phyloP scores from a whole-genome alignment of 129 eudicot species.

The Saposhnikovia divaricata region DNA sequence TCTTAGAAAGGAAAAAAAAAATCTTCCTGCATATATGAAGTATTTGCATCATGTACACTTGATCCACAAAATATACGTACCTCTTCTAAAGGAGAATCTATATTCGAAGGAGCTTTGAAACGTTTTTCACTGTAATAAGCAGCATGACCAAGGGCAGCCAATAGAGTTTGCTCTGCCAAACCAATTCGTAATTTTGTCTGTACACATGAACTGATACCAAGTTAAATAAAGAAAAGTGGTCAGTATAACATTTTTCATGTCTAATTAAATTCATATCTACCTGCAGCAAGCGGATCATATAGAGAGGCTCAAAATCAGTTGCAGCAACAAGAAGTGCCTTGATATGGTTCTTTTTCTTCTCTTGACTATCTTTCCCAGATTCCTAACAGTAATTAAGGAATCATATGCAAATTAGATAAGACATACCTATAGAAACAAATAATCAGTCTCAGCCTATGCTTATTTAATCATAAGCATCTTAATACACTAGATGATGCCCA shows the following conservation, averaged over 20 bases:
- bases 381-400: constrained; percentile 35
- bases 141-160: constrained; percentile 84
- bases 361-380: constrained; percentile 86
- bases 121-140: constrained; percentile 53
- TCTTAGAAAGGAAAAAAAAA: neutral
- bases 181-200: constrained; percentile 86
- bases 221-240: constrained; percentile 3
- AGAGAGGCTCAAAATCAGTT: constrained; percentile 85
- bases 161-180: constrained; percentile 84
- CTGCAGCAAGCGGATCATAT: constrained; percentile 90
- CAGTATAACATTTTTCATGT: neutral
- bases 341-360: constrained; percentile 78
- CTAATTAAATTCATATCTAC: constrained; percentile 15
- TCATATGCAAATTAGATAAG: neutral
- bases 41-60: neutral
- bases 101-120: constrained; percentile 32
- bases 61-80: constrained; percentile 20
- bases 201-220: constrained; percentile 15
- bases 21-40: neutral
- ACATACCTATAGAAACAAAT: neutral
- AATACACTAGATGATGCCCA: neutral
- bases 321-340: constrained; percentile 88
- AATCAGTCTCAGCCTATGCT: neutral
- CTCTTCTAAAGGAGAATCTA: constrained; percentile 68
- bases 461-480: neutral